Evolutionary conservation across 192 early-diverging fungal species (phyloP).

Genomic region (Geranomyces variabilis): DNA sequence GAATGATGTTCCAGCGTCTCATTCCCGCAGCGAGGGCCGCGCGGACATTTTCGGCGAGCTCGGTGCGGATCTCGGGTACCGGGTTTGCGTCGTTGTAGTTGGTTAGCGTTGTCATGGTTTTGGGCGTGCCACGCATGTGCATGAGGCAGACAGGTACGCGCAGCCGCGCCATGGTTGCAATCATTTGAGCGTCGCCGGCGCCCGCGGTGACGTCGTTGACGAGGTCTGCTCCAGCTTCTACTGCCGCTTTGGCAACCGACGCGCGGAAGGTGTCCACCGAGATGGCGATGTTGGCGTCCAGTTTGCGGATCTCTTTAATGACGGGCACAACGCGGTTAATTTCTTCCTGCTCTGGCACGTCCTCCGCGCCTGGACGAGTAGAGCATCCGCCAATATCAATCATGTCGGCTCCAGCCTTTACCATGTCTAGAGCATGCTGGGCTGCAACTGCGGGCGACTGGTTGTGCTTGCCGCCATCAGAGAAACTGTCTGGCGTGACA

Average conservation of each 20-base stretch:
- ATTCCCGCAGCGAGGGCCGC: conserved; percentile 80
- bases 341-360: conserved; percentile 76
- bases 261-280: conserved; percentile 93
- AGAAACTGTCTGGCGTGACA: conserved; percentile 95
- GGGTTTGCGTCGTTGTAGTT: conserved; percentile 79
- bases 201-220: conserved; percentile 98
- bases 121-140: conserved; percentile 96
- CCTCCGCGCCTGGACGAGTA: conserved; percentile 83
- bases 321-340: conserved; percentile 81
- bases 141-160: conserved; percentile 89
- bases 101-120: conserved; percentile 79
- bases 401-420: conserved; percentile 80
- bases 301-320: conserved; percentile 70
- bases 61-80: conserved; percentile 67
- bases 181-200: conserved; percentile 73
- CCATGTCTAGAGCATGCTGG: conserved; percentile 66
- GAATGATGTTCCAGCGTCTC: conserved; percentile 92
- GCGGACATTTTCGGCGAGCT: conserved; percentile 69
- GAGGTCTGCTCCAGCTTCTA: conserved; percentile 87
- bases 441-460: conserved; percentile 64
- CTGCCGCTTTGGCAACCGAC: conserved; percentile 80
- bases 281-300: conserved; percentile 70
- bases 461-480: conserved; percentile 82
- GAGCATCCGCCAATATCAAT: conserved; percentile 96
- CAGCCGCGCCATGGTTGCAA: conserved; percentile 72